These are phyloP conservation scores for Conticribra guillardii DNA, from an alignment of 108 stramenopile species.

Conservation along the genomic window DNA sequence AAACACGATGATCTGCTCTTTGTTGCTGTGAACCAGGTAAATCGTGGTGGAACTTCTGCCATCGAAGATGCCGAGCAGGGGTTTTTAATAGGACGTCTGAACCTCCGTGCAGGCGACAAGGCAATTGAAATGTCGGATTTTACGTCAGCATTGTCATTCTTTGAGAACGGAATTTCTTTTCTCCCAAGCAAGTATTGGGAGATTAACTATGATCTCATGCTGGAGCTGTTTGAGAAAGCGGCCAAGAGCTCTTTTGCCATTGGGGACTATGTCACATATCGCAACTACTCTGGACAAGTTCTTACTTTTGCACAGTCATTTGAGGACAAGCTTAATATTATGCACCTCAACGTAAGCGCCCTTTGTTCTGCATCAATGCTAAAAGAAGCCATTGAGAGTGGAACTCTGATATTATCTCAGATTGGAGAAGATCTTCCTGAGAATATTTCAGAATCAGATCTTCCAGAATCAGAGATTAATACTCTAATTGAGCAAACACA, in stretches of 20 bases:
- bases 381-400: not conserved
- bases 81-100: constrained; percentile 1
- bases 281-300: constrained; percentile 4
- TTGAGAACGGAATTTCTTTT: constrained; percentile 26
- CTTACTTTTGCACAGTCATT: constrained; percentile 1
- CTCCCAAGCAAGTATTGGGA: constrained; percentile 23
- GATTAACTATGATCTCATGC: constrained; percentile 14
- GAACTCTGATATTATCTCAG: not conserved
- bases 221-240: constrained; percentile 16
- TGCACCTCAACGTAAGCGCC: not conserved
- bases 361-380: not conserved
- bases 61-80: not conserved
- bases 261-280: not conserved
- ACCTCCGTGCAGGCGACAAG: constrained; percentile 39
- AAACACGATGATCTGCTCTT: constrained; percentile 21
- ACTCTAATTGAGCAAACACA: constrained; percentile 1
- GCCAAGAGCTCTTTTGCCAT: not conserved
- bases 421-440: constrained; percentile 2
- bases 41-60: constrained; percentile 19
- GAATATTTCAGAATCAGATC: too few relatives aligned
- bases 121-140: constrained; percentile 34
- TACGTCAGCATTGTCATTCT: constrained; percentile 14
- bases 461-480: not conserved
- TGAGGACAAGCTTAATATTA: constrained; percentile 20
- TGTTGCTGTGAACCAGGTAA: constrained; percentile 23